Evolutionary conservation across 495 filamentous ascomycete genomes (phyloP).

Genomic region (Podospora didyma): DNA sequence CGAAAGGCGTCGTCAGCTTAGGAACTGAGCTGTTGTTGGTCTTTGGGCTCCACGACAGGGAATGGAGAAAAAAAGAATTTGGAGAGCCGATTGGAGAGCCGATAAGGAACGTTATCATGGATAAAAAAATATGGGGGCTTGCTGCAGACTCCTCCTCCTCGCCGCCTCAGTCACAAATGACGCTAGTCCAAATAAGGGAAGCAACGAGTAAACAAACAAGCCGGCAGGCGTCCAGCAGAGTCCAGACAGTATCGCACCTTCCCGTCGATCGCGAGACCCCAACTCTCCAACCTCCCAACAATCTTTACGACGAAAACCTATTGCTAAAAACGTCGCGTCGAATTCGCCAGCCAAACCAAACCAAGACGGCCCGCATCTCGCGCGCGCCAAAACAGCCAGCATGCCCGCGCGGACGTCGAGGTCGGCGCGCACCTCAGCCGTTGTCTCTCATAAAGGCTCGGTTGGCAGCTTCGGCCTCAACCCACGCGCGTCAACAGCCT

Average conservation of each 20-base stretch:
- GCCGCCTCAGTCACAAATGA: too few species aligned
- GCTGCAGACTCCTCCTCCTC: conserved; percentile 8
- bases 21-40: too few species aligned
- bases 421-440: conserved; percentile 55
- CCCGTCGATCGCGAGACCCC: neutral
- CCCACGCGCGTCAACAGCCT: conserved; percentile 46
- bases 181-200: conserved; percentile 20
- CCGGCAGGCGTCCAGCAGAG: neutral
- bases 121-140: conserved; percentile 6
- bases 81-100: conserved; percentile 10
- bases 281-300: neutral
- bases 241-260: neutral
- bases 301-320: too few species aligned
- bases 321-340: too few species aligned
- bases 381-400: conserved; percentile 3
- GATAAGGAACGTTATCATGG: conserved; percentile 22
- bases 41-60: neutral
- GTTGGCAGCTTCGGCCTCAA: conserved; percentile 48
- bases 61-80: conserved; percentile 14
- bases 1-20: neutral
- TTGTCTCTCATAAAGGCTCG: conserved; percentile 56
- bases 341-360: too few species aligned
- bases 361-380: neutral
- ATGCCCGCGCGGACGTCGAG: conserved; percentile 38
- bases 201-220: conserved; percentile 23